Percentiles rank a stretch among this genome's conserved stretches.
Evolutionary conservation across 768 basidiomycete genomes (phyloP).

Genomic region (Auriscalpium orientale): DNA sequence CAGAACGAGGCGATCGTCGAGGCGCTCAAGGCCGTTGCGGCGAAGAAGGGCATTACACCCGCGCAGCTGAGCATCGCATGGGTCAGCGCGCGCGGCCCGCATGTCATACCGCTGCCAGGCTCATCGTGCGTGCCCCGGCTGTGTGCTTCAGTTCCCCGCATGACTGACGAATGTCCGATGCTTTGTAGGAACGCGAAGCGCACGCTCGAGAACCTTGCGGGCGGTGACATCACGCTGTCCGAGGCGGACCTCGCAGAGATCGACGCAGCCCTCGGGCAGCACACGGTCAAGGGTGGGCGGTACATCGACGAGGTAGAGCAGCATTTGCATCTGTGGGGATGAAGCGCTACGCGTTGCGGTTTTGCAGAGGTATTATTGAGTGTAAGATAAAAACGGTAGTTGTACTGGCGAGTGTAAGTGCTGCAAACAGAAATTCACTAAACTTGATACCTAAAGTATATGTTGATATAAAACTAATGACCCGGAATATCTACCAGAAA

Average conservation of each 20-base stretch:
- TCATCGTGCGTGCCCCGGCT: constrained; percentile 25
- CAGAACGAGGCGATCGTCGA: constrained; percentile 37
- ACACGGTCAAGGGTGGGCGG: constrained; percentile 32
- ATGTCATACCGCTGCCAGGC: constrained; percentile 42
- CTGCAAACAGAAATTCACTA: too few species aligned
- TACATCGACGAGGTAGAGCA: constrained; percentile 23
- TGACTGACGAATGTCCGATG: neutral
- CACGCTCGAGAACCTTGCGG: constrained; percentile 34
- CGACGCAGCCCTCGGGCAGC: constrained; percentile 26
- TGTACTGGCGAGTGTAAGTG: too few species aligned
- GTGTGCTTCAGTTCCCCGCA: neutral
- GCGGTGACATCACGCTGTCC: constrained; percentile 30
- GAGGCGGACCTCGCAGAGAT: constrained; percentile 32
- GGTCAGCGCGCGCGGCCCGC: constrained; percentile 26
- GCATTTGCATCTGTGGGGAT: constrained; percentile 27
- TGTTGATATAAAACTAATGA: too few species aligned
- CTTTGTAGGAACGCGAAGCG: constrained; percentile 29
- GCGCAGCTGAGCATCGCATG: constrained; percentile 34
- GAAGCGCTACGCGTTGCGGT: neutral
- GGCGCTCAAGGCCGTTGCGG: constrained; percentile 30
- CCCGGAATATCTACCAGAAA: too few species aligned
- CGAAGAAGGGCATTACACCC: constrained; percentile 33
- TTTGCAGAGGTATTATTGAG: too few species aligned
- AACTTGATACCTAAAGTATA: too few species aligned
- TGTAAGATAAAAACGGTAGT: too few species aligned